A percentile compares a stretch with the other conserved stretches of the same genome.
Evolutionary conservation across 306 rosid genomes (phyloP).

Genomic region (Hylodesmum podocarpum): DNA sequence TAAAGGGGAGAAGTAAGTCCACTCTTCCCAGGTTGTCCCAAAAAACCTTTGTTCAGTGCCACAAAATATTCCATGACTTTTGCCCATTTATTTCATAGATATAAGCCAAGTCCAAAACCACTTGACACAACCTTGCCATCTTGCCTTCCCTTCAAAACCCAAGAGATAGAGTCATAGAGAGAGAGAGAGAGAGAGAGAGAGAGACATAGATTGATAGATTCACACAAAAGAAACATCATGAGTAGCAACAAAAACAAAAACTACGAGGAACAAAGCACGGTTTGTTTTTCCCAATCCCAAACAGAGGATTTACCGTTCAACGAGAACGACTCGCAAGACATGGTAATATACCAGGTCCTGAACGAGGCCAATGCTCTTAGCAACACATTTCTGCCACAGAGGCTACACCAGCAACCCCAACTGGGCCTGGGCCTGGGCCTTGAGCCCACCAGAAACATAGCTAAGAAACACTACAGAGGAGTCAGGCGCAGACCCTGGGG

Average conservation of each 20-base stretch:
- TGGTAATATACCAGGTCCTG: constrained; percentile 82
- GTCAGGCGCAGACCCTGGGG: constrained; percentile 93
- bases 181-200: rapidly evolving
- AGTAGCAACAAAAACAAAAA: background rate
- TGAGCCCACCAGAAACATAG: constrained; percentile 36
- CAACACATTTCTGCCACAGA: constrained; percentile 29
- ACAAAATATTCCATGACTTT: constrained; percentile 28
- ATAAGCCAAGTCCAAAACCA: background rate
- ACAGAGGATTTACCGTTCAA: constrained; percentile 64
- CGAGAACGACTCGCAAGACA: constrained; percentile 90
- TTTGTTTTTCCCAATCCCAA: constrained; percentile 54
- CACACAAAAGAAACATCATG: background rate
- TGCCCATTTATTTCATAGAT: background rate
- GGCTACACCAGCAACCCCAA: constrained; percentile 20
- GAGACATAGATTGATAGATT: background rate
- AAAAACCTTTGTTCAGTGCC: constrained; percentile 11
- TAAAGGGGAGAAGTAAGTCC: background rate
- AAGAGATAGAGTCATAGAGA: background rate
- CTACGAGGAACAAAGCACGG: constrained; percentile 26
- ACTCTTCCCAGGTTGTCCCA: constrained; percentile 12
- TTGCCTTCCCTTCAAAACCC: background rate
- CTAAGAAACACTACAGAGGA: constrained; percentile 84
- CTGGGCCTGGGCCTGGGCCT: constrained; percentile 33
- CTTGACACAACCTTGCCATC: constrained; percentile 20
- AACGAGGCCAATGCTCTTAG: constrained; percentile 50